Conservation (phyloP, 768 basidiomycete species). For the Termitomyces sp. region DNA sequence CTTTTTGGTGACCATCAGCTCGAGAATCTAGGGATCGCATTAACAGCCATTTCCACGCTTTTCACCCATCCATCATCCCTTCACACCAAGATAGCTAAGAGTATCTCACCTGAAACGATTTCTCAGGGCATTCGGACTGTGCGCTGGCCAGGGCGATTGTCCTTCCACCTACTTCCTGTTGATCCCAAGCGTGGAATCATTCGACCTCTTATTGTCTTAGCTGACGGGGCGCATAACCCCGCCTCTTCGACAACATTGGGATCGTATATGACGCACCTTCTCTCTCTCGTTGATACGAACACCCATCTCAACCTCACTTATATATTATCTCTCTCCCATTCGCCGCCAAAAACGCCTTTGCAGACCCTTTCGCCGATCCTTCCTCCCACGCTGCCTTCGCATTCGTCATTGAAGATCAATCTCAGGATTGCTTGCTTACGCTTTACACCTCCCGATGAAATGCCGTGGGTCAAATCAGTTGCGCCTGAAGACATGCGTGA, state of each 20-base stretch:
- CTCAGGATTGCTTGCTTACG: constrained; percentile 46
- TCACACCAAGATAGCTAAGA: constrained; percentile 16
- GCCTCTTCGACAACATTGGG: constrained; percentile 68
- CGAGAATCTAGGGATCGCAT: constrained; percentile 72
- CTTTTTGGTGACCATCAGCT: constrained; percentile 82
- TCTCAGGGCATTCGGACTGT: constrained; percentile 51
- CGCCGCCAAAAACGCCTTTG: constrained; percentile 75
- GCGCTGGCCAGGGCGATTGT: constrained; percentile 81
- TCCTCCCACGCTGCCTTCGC: constrained; percentile 25
- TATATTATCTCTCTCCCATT: constrained; percentile 78
- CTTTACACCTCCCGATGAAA: constrained; percentile 78
- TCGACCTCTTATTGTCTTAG: constrained; percentile 44
- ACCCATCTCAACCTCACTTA: constrained; percentile 47
- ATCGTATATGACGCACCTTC: constrained; percentile 48
- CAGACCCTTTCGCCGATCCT: constrained; percentile 71
- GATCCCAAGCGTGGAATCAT: constrained; percentile 10
- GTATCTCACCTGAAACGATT: constrained; percentile 47
- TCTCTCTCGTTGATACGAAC: constrained; percentile 14
- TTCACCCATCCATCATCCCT: constrained; percentile 32
- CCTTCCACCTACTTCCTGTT: constrained; percentile 45
- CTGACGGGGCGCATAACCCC: constrained; percentile 93
- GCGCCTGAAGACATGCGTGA: constrained; percentile 42
- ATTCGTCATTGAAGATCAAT: constrained; percentile 23
- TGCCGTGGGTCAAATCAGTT: constrained; percentile 89
- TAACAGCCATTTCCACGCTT: constrained; percentile 55